Evolutionary conservation across 73 alveolate species (phyloP).

Genomic region (Breviolum minutum): DNA sequence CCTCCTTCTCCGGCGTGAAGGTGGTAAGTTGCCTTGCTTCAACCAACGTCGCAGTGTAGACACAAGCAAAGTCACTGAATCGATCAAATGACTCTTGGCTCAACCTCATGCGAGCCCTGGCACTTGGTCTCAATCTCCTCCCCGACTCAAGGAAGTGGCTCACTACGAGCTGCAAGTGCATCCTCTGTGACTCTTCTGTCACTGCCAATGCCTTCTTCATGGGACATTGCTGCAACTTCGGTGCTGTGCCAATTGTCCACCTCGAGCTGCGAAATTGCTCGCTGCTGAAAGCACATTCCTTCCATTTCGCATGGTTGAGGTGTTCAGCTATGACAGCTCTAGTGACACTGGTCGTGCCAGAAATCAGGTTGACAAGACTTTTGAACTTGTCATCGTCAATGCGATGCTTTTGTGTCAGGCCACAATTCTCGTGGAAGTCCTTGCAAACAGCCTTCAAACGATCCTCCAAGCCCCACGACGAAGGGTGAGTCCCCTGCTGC

Average conservation of each 20-base stretch:
- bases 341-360: not conserved
- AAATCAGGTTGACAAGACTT: not conserved
- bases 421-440: not conserved
- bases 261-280: not conserved
- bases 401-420: not conserved
- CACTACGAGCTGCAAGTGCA: not conserved
- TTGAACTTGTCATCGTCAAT: not conserved
- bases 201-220: not conserved
- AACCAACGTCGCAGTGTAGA: not conserved
- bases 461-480: not conserved
- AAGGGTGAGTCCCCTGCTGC: not conserved
- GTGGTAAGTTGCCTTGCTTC: not conserved
- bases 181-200: not conserved
- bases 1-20: not conserved
- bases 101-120: not conserved
- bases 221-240: not conserved
- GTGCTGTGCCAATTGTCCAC: not conserved
- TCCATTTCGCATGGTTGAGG: not conserved
- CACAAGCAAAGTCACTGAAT: slow-evolving; percentile 7
- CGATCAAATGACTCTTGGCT: not conserved
- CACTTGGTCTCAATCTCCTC: not conserved
- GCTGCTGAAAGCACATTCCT: not conserved
- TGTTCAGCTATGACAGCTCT: not conserved
- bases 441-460: not conserved
- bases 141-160: not conserved